Conservation (phyloP, 225 moss, liverwort and hornwort species). For the Bryum argenteum region DNA sequence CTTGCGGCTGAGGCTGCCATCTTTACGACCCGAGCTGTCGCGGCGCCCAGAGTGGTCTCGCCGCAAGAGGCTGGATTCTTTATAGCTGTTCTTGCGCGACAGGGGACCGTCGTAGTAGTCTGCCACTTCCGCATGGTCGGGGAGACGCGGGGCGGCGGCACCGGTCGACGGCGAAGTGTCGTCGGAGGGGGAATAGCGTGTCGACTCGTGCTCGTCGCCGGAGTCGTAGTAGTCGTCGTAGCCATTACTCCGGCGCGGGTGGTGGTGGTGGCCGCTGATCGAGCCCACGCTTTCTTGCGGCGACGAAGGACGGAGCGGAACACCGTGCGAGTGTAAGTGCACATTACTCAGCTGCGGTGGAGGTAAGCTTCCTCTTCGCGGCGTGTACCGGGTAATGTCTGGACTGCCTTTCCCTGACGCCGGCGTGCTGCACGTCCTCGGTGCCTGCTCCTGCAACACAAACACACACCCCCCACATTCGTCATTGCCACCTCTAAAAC, state of each 20-base stretch:
- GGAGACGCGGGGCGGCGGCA: slow-evolving; percentile 19
- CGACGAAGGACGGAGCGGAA: slow-evolving; percentile 44
- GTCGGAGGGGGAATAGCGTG: slow-evolving; percentile 44
- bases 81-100: slow-evolving; percentile 49
- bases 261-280: slow-evolving; percentile 61
- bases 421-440: slow-evolving; percentile 40
- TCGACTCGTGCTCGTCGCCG: slow-evolving; percentile 72
- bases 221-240: slow-evolving; percentile 74
- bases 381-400: slow-evolving; percentile 47
- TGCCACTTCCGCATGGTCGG: slow-evolving; percentile 44
- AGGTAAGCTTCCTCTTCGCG: slow-evolving; percentile 54
- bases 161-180: slow-evolving; percentile 47
- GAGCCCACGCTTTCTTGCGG: slow-evolving; percentile 86
- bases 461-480: not conserved
- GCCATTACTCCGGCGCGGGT: slow-evolving; percentile 16
- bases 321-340: slow-evolving; percentile 71
- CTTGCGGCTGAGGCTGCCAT: slow-evolving; percentile 29
- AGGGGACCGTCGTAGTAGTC: slow-evolving; percentile 60
- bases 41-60: slow-evolving; percentile 45
- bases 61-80: slow-evolving; percentile 25
- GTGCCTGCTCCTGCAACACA: slow-evolving; percentile 39
- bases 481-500: not conserved
- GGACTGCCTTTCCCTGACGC: slow-evolving; percentile 45
- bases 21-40: slow-evolving; percentile 43
- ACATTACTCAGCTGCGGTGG: slow-evolving; percentile 77